phyloP scores from a whole-genome alignment of 2,329 filamentous ascomycete species.

The Diaporthe nobilis region DNA sequence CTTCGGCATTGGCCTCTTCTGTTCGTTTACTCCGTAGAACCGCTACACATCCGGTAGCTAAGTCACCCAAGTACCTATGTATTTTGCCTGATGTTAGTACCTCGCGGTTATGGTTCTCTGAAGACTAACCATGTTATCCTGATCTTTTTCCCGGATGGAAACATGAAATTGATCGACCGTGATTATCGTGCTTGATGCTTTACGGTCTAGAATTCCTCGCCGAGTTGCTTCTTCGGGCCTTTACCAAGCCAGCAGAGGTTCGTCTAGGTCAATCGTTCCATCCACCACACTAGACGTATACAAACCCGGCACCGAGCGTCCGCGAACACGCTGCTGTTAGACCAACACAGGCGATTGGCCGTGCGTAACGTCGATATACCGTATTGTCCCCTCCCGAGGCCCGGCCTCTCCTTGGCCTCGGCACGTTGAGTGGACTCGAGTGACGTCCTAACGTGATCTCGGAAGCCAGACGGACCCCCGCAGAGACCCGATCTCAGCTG shows the following conservation, averaged over 20 bases:
- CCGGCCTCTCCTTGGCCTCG: conserved; percentile 3
- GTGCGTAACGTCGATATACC: not conserved
- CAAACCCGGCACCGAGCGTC: not conserved
- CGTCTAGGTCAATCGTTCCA: not conserved
- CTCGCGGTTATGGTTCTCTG: not conserved
- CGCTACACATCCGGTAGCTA: not conserved
- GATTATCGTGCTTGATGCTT: not conserved
- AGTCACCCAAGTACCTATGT: not conserved
- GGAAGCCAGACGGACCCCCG: not conserved
- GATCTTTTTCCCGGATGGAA: no score
- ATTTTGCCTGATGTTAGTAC: not conserved
- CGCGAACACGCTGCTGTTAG: not conserved
- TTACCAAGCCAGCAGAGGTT: not conserved
- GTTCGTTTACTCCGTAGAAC: no score
- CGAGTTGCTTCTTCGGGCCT: not conserved
- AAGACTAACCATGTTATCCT: not conserved
- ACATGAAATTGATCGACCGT: not conserved
- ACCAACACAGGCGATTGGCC: not conserved
- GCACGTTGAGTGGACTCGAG: not conserved
- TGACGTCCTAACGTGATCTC: not conserved
- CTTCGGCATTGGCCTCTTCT: not conserved
- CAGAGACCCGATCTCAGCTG: conserved; percentile 13
- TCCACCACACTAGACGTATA: not conserved
- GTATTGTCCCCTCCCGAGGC: not conserved
- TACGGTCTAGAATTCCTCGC: not conserved